These are phyloP conservation scores for Coemansia sp. DNA, from an alignment of 192 early-diverging fungal genomes.

Conservation along the genomic window DNA sequence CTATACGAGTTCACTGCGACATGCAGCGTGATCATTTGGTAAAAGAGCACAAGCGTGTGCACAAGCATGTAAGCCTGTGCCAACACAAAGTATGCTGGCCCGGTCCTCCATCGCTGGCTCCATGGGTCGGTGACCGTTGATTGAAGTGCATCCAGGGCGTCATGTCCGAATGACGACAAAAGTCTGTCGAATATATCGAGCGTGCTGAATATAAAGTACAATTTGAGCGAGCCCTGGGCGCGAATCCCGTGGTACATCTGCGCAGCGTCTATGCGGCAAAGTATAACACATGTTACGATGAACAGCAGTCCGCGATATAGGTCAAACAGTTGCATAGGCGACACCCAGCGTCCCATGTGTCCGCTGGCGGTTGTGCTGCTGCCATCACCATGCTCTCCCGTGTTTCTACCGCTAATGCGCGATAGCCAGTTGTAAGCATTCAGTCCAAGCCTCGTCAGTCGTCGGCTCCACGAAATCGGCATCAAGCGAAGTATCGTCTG, in stretches of 20 bases:
- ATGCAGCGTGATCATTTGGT: constrained; percentile 94
- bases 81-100: constrained; percentile 63
- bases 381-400: neutral
- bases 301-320: constrained; percentile 85
- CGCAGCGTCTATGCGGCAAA: constrained; percentile 83
- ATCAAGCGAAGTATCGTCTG: constrained; percentile 12
- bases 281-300: constrained; percentile 67
- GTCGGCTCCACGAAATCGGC: constrained; percentile 25
- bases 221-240: constrained; percentile 93
- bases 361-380: constrained; percentile 6
- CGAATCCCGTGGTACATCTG: constrained; percentile 93
- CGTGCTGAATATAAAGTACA: constrained; percentile 96
- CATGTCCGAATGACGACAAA: constrained; percentile 89
- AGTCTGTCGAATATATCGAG: constrained; percentile 95
- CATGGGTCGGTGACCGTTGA: constrained; percentile 58
- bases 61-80: constrained; percentile 83
- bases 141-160: constrained; percentile 93
- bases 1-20: constrained; percentile 96
- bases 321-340: constrained; percentile 85
- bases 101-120: constrained; percentile 41
- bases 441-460: constrained; percentile 12
- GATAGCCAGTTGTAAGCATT: neutral
- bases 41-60: constrained; percentile 90
- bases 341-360: constrained; percentile 56
- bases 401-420: constrained; percentile 16